Evolutionary conservation across 1,284 basidiomycete species (phyloP), one percentile per base, ranked within the genome.

Genomic region (Naganishia sp.): DNA sequence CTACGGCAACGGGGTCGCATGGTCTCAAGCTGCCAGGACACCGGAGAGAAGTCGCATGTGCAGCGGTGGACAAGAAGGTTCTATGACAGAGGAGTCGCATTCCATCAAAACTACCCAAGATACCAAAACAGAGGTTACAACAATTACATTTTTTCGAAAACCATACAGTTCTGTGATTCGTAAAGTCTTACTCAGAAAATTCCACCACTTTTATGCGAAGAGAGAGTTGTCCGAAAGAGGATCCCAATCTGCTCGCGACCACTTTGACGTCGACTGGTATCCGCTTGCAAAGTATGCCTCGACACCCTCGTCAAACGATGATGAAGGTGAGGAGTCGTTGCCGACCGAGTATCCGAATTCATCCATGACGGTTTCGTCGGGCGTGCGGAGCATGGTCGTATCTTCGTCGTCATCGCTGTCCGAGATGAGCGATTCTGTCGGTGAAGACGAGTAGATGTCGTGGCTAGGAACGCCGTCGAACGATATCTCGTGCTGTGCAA

Each of bases 401-500:
- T 61, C 58, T 5, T 61, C 58, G 10, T 61, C 58, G 7, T 61
- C 58, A 18, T 51, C 47, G 58, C 58, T 61, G 21, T 51, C 47
- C n/a, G 58, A 50, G 7, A 39, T 23, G 39, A 51, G 13, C 5
- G 47, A 61, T 5, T 50, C 35, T 3, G 43, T 18, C 7, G 58
- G 47, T 18, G 58, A 61, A 31, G 58, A 61, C 21, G 39, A 49
- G 49, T 61, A 61, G 21, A 31, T 21, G n/a, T 2, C 10, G 18
- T 50, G 47, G 35, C 15, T 11, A n/a, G 41, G 32, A 7, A 28
- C 11, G 17, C 23, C 47, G 9, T 31, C 46, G n/a, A 32, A 46
- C 13, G 58, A 51, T 23, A 49, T 39, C 10, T 50, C 47, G 13
- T 42, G 25, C 18, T 47, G 32, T 6, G 18, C 13, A 1, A 41